These are phyloP conservation scores for Penicillium digitatum DNA, from an alignment of 2,329 filamentous ascomycete species.

Conservation along the genomic window DNA sequence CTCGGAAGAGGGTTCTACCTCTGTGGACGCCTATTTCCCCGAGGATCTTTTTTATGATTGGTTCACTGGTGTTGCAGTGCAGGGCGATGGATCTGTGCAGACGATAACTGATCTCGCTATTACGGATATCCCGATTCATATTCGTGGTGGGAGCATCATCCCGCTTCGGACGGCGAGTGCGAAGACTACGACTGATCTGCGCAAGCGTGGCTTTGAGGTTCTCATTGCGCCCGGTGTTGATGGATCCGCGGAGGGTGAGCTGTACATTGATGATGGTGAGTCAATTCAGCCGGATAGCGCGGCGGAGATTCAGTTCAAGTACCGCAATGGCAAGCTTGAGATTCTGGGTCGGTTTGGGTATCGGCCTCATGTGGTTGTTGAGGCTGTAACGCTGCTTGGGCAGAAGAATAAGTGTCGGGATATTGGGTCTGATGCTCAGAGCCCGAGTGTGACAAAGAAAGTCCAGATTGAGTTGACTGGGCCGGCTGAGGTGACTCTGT, in stretches of 20 bases:
- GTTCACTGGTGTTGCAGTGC: constrained; percentile 49
- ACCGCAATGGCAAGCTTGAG: constrained; percentile 45
- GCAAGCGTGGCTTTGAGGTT: constrained; percentile 64
- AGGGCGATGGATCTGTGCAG: constrained; percentile 45
- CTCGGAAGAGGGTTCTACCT: constrained; percentile 49
- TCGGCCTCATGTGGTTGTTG: constrained; percentile 28
- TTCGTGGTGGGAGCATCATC: constrained; percentile 59
- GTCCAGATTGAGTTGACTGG: constrained; percentile 24
- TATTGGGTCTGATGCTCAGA: constrained; percentile 13
- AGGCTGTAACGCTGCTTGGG: constrained; percentile 35
- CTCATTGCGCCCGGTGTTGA: constrained; percentile 62
- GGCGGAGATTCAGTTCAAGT: constrained; percentile 60
- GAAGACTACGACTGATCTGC: constrained; percentile 58
- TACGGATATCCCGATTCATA: constrained; percentile 59
- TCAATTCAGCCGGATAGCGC: constrained; percentile 56
- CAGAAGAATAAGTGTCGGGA: constrained; percentile 15
- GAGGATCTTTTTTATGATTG: constrained; percentile 59
- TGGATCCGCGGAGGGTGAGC: constrained; percentile 60
- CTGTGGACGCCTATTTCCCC: constrained; percentile 55
- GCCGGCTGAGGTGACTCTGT: constrained; percentile 18
- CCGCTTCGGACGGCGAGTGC: constrained; percentile 52
- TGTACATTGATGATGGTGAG: constrained; percentile 77
- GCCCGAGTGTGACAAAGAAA: constrained; percentile 24
- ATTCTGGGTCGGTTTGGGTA: constrained; percentile 31
- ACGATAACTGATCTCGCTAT: constrained; percentile 46